phyloP scores from a whole-genome alignment of 78 protist species.

The Dictyostelium citrinum region DNA sequence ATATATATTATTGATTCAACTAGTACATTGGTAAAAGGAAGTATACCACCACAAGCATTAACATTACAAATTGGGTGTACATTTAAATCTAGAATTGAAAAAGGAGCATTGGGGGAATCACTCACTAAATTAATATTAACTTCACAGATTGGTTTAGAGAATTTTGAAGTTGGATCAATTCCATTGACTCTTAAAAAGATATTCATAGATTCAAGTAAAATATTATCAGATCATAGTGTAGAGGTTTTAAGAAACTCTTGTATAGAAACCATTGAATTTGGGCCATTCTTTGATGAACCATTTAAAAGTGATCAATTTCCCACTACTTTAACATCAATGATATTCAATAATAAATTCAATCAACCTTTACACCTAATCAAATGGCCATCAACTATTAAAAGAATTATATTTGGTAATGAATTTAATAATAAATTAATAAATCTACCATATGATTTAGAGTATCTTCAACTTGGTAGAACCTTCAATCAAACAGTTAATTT shows the following conservation, averaged over 20 bases:
- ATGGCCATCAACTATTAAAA: neutral
- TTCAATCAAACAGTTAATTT: neutral
- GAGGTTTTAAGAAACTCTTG: neutral
- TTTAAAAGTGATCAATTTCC: neutral
- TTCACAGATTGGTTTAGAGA: neutral
- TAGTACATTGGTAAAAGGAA: neutral
- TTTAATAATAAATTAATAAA: neutral
- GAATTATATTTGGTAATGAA: neutral
- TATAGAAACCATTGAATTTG: neutral
- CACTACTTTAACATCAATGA: neutral
- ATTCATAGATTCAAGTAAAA: neutral
- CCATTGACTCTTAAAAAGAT: neutral
- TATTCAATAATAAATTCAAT: neutral
- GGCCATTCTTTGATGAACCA: neutral
- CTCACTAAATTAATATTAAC: neutral
- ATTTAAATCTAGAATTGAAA: neutral
- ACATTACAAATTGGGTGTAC: neutral
- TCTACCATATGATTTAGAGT: neutral
- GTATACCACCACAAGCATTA: neutral
- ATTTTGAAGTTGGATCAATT: neutral
- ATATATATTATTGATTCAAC: neutral
- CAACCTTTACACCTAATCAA: neutral
- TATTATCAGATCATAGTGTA: neutral
- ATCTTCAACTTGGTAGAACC: neutral
- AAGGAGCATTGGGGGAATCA: neutral